Conservation (phyloP, 78 protist species). For the Cyanophora paradoxa region DNA sequence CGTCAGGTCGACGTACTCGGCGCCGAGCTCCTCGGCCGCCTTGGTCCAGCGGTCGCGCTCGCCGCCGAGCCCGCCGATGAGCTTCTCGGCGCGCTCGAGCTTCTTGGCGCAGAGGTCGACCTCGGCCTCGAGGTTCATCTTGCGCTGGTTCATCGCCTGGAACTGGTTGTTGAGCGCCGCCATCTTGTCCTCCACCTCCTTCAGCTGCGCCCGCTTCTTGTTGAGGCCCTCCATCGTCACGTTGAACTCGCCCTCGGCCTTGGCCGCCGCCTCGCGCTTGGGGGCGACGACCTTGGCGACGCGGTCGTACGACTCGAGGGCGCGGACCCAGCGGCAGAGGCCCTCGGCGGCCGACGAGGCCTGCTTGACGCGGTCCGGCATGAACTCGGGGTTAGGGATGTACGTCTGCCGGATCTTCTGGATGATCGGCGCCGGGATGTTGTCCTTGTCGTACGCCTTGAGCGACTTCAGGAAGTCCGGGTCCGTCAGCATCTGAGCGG, state of each 20-base stretch:
- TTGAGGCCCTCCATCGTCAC: not conserved
- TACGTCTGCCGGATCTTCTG: constrained; percentile 14
- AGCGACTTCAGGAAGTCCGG: constrained; percentile 49
- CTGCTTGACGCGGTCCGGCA: constrained; percentile 14
- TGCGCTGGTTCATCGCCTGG: constrained; percentile 19
- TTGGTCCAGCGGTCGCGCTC: constrained; percentile 40
- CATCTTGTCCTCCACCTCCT: constrained; percentile 35
- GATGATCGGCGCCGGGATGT: constrained; percentile 52
- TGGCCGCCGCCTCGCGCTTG: constrained; percentile 28
- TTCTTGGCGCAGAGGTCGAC: constrained; percentile 22
- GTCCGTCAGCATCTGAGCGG: constrained; percentile 44
- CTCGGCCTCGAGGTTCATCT: constrained; percentile 37
- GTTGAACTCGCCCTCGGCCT: constrained; percentile 6
- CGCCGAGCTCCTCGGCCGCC: constrained; percentile 5
- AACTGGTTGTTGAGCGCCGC: constrained; percentile 40
- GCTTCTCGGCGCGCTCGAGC: constrained; percentile 43
- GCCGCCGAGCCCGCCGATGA: constrained; percentile 40
- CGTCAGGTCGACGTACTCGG: not conserved
- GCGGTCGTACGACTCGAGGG: constrained; percentile 41
- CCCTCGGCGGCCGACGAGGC: constrained; percentile 49
- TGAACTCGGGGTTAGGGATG: constrained; percentile 28
- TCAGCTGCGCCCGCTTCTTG: constrained; percentile 28
- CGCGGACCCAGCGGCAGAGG: constrained; percentile 63
- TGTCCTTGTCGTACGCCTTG: constrained; percentile 63
- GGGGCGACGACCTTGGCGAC: constrained; percentile 25